Conservation (phyloP, 2,329 filamentous ascomycete genomes). For the Hyphodiscus sp. region DNA sequence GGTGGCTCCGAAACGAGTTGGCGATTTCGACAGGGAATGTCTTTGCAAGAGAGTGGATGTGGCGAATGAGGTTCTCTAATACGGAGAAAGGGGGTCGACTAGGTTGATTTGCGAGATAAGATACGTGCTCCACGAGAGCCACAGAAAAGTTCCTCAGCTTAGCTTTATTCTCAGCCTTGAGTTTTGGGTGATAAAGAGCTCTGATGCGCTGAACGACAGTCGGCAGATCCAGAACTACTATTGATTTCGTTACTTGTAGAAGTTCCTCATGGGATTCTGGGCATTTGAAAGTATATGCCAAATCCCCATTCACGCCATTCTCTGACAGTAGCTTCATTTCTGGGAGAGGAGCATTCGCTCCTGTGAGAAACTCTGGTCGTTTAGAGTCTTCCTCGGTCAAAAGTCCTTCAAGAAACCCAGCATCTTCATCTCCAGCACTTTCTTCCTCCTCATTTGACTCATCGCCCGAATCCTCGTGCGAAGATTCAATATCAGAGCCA, state of each 20-base stretch:
- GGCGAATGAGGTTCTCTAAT: constrained; percentile 75
- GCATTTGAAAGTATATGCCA: constrained; percentile 83
- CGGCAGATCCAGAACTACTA: constrained; percentile 61
- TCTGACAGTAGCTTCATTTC: constrained; percentile 34
- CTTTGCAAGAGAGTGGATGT: constrained; percentile 88
- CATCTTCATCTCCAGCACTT: constrained; percentile 44
- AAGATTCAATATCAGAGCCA: constrained; percentile 61
- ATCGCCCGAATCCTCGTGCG: constrained; percentile 44
- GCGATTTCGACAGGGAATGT: constrained; percentile 74
- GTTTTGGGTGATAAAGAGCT: constrained; percentile 83
- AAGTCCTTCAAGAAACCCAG: constrained; percentile 68
- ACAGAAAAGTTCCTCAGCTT: constrained; percentile 65
- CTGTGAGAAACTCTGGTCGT: constrained; percentile 44
- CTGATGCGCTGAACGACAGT: constrained; percentile 83
- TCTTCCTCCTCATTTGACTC: constrained; percentile 36
- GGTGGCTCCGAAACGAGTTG: constrained; percentile 67
- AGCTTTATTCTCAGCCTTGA: constrained; percentile 77
- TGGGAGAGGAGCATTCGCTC: constrained; percentile 38
- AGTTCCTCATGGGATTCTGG: constrained; percentile 74
- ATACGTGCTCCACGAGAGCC: constrained; percentile 58
- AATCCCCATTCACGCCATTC: constrained; percentile 39
- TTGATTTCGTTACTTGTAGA: constrained; percentile 53
- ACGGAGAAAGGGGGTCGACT: constrained; percentile 54
- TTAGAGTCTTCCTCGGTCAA: constrained; percentile 52
- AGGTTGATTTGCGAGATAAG: constrained; percentile 38